phyloP scores from a whole-genome alignment of 2,329 filamentous ascomycete species.

The Microcera coccophila region DNA sequence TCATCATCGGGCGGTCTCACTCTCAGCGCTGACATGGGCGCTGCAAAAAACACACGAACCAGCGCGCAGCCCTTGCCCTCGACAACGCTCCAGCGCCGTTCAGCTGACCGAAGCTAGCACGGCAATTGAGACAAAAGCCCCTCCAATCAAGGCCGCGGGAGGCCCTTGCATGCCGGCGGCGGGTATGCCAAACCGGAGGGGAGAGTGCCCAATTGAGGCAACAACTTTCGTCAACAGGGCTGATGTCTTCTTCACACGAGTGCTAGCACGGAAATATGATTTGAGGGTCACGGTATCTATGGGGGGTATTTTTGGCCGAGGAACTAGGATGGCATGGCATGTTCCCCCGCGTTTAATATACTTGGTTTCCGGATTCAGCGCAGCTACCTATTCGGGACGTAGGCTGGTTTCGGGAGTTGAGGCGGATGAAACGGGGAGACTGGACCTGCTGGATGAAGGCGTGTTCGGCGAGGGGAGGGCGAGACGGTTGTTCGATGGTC shows the following conservation, averaged over 20 bases:
- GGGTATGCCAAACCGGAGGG: not conserved
- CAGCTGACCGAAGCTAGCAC: too few species aligned
- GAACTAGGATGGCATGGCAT: not conserved
- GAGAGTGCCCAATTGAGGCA: not conserved
- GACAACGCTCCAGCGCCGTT: too few species aligned
- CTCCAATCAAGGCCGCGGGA: too few species aligned
- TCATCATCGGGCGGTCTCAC: too few species aligned
- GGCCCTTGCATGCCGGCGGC: not conserved
- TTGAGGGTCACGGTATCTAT: too few species aligned
- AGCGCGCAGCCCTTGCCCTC: too few species aligned
- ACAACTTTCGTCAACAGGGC: not conserved
- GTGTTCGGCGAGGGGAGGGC: too few species aligned
- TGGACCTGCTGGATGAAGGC: too few species aligned
- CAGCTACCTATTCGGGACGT: not conserved
- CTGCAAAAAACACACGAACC: too few species aligned
- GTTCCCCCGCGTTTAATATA: not conserved
- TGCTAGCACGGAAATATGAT: not conserved
- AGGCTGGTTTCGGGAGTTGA: not conserved
- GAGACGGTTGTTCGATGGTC: too few species aligned
- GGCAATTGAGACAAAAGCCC: too few species aligned
- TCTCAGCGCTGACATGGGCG: too few species aligned
- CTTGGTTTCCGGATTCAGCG: not conserved
- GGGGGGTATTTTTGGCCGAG: not conserved
- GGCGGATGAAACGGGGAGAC: not conserved
- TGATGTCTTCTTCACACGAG: not conserved